Base-by-base conservation (phyloP, 2,329 filamentous ascomycete genomes). In the Trichothecium roseum region DNA sequence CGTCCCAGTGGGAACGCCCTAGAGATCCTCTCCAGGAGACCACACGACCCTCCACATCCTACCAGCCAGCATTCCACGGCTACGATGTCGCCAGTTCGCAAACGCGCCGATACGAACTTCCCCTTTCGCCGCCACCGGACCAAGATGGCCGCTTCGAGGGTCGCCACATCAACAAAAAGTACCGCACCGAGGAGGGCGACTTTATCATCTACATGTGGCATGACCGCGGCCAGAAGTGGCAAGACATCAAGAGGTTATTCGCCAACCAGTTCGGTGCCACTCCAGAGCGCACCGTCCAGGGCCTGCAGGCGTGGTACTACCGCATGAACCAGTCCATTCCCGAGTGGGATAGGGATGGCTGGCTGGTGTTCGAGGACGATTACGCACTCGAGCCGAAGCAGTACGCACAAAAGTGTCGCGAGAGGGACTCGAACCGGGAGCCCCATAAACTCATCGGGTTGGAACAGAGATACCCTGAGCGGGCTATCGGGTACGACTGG, bases 381-480 rank as follows among this genome's bases (percentile, higher is more conserved):
- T 56, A 61, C 4, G 54, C 59, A 30, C 39, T 59, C 34, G 56
- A 59, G 46, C 58, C 58, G 18, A 52, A 48, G 36, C 48, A 56
- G 35, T 45, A 57, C 39, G 52, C 51, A 38, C 57, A 60, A 52
- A 62, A 62, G 45, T 60, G 57, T 36, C 55, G 58, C 2, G 57
- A 61, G 37, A 49, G 54, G 18, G 57, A 61, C 32, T 52, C 45
- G 34, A 54, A 56, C 31, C 54, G 54, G 41, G 56, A 54, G 39
- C 54, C 56, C 14, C 50, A 50, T 46, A 54, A 59, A 37, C 55
- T 55, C 2, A 45, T 61, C 17, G 58, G 58, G 2, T 48, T 62
- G 9, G 57, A 53, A 1, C 58, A 61, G 36, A 54, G 67, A n/a
- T 69, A 63, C 37, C 66, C 66, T 2, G 65, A 69, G 38, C 56